Evolutionary conservation across 768 basidiomycete species (phyloP).

Genomic region (Pleurotus tuoliensis): DNA sequence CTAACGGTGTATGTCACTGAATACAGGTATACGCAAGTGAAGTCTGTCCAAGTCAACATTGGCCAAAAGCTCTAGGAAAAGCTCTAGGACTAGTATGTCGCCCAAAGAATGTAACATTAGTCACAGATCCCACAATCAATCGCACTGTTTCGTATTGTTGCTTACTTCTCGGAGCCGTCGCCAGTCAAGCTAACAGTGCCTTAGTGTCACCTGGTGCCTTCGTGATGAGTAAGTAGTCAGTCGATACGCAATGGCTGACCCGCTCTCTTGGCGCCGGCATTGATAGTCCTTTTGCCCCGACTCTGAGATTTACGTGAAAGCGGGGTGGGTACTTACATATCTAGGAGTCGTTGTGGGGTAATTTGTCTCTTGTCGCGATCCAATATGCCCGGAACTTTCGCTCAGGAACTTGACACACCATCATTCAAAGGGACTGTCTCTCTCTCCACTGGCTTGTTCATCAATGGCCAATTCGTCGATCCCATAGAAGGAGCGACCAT

Average conservation of each 20-base stretch:
- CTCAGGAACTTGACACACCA: conserved; percentile 49
- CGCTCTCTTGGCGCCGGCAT: no score
- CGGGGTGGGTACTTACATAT: no score
- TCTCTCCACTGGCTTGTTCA: conserved; percentile 65
- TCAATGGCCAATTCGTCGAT: conserved; percentile 55
- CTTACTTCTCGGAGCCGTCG: no score
- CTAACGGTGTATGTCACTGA: not conserved
- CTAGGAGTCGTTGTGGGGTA: not conserved
- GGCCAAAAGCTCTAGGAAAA: conserved; percentile 18
- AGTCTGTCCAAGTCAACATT: conserved; percentile 55
- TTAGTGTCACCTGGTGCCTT: no score
- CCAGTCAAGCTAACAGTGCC: no score
- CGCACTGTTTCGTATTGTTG: not conserved
- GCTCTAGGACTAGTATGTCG: not conserved
- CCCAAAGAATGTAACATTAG: not conserved
- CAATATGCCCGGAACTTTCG: conserved; percentile 33
- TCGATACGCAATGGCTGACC: no score
- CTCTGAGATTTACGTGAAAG: no score
- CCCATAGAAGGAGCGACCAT: conserved; percentile 46
- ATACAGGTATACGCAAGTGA: conserved; percentile 43
- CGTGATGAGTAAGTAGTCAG: no score
- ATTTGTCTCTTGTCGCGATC: not conserved
- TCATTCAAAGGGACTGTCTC: conserved; percentile 55
- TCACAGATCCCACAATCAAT: not conserved
- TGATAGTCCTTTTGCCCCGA: no score